Percentiles rank a stretch among this genome's conserved stretches.
phyloP scores from a whole-genome alignment of 306 rosid species.

The Vachellia pachyceras region DNA sequence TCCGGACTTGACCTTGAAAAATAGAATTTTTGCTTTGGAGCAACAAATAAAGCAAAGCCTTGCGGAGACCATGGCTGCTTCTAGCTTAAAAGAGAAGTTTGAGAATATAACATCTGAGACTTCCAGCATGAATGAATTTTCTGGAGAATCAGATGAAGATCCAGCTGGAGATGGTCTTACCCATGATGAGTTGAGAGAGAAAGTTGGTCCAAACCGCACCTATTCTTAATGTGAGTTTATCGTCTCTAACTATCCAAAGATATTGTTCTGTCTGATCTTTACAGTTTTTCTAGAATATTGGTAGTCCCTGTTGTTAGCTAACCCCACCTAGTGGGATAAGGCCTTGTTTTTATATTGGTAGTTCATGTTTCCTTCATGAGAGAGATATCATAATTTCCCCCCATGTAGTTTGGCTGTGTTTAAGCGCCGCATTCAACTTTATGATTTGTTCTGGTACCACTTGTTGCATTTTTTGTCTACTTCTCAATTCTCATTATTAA shows the following conservation, averaged over 20 bases:
- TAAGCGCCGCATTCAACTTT: background rate
- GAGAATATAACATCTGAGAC: slow-evolving; percentile 62
- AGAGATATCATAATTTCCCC: background rate
- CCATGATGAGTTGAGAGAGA: slow-evolving; percentile 47
- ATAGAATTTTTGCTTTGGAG: slow-evolving; percentile 69
- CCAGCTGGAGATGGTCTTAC: slow-evolving; percentile 43
- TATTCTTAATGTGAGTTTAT: slow-evolving; percentile 69
- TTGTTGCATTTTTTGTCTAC: background rate
- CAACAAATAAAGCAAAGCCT: slow-evolving; percentile 69
- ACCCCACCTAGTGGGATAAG: no score
- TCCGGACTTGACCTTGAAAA: slow-evolving; percentile 60
- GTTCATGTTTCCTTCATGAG: background rate
- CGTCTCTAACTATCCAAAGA: slow-evolving; percentile 21
- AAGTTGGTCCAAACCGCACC: slow-evolving; percentile 58
- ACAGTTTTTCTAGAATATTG: background rate
- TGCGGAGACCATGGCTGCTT: slow-evolving; percentile 61
- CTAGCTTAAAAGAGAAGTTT: slow-evolving; percentile 70
- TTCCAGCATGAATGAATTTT: slow-evolving; percentile 46
- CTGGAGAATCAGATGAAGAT: slow-evolving; percentile 49
- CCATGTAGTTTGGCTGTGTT: background rate
- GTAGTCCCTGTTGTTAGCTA: background rate
- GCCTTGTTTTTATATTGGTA: background rate
- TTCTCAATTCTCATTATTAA: background rate
- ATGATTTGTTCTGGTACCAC: background rate
- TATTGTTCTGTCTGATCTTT: slow-evolving; percentile 4